phyloP scores from a whole-genome alignment of 352 stramenopile species.

The Pseudoperonospora humuli region DNA sequence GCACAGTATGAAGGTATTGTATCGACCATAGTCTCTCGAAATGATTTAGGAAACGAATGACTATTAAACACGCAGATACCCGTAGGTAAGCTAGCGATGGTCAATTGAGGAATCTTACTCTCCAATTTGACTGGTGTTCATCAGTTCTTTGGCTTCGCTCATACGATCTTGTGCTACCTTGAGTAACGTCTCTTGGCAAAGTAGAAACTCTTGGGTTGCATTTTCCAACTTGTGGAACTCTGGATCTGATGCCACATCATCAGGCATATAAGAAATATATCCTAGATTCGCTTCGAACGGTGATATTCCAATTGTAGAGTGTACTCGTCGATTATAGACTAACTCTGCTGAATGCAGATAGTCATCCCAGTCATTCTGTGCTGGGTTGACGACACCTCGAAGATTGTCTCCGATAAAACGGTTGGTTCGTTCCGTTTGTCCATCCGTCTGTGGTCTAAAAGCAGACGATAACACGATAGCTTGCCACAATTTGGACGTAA shows the following conservation, averaged over 20 bases:
- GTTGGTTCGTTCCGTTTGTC: slow-evolving; percentile 7
- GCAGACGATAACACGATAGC: no score
- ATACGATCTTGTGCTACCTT: background rate
- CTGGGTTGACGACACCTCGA: no score
- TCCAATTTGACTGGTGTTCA: no score
- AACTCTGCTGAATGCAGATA: slow-evolving; percentile 11
- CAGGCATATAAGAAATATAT: slow-evolving; percentile 5
- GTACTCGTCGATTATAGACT: slow-evolving; percentile 8
- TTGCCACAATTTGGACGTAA: no score
- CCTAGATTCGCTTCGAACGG: slow-evolving; percentile 9
- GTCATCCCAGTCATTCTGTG: slow-evolving; percentile 14
- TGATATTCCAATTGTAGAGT: slow-evolving; percentile 8
- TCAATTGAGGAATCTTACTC: no score
- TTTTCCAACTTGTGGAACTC: slow-evolving; percentile 6
- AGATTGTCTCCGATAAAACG: slow-evolving; percentile 5
- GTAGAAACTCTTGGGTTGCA: background rate
- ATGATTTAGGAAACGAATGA: no score
- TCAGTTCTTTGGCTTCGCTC: background rate
- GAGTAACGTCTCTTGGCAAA: no score
- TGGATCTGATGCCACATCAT: slow-evolving; percentile 7
- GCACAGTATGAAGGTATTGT: no score
- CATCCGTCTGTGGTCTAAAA: slow-evolving; percentile 3
- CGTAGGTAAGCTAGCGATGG: no score
- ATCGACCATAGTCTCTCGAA: no score
- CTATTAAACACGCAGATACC: no score